Conservation (phyloP, 495 filamentous ascomycete genomes). For the Penicillium paxilli region DNA sequence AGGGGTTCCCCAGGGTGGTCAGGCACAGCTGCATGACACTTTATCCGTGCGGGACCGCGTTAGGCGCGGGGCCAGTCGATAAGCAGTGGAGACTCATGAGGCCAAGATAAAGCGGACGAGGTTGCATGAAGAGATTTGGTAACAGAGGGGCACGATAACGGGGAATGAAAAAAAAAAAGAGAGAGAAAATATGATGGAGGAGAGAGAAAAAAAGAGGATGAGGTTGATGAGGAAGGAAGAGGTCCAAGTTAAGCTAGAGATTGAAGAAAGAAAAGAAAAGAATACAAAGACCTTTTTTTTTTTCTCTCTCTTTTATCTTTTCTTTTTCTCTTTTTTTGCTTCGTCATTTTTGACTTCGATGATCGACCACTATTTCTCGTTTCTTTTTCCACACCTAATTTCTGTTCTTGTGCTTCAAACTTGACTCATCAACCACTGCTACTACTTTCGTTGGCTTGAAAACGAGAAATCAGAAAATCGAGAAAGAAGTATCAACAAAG, state of each 20-base stretch:
- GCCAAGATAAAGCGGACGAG: conserved; percentile 7
- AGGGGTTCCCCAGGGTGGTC: conserved; percentile 4
- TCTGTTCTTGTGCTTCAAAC: neutral
- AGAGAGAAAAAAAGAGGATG: neutral
- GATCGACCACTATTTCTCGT: neutral
- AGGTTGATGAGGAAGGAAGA: neutral
- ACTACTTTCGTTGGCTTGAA: too few relatives aligned
- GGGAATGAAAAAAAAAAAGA: neutral
- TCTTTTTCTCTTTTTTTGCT: neutral
- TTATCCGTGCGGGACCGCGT: neutral
- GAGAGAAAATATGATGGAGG: neutral
- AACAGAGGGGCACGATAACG: conserved; percentile 4
- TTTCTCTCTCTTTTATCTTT: neutral
- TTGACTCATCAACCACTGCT: conserved; percentile 1
- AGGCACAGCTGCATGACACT: conserved; percentile 10
- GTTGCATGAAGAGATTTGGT: conserved; percentile 23
- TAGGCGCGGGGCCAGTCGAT: conserved; percentile 17
- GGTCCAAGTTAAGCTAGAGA: neutral
- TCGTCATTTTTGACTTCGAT: neutral
- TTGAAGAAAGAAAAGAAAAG: neutral
- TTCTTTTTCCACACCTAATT: neutral
- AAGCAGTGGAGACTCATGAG: conserved; percentile 7
- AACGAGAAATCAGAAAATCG: too few relatives aligned
- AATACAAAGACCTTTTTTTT: neutral
- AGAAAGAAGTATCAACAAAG: too few relatives aligned